These are phyloP conservation scores for Penstemon newberryi DNA, from an alignment of 257 asterid species.

Conservation along the genomic window DNA sequence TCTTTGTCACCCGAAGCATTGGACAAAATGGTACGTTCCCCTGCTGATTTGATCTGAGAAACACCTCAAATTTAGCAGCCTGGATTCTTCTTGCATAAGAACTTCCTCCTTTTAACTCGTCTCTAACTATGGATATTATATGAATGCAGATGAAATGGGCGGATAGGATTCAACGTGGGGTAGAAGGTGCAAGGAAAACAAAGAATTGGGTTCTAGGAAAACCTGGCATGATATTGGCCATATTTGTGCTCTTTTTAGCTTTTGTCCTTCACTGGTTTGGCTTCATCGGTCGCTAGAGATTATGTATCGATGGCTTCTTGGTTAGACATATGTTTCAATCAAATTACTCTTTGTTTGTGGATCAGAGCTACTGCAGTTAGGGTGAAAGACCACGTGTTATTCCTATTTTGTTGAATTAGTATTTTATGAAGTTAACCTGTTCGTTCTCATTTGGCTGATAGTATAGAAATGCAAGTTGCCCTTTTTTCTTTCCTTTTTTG, in stretches of 20 bases:
- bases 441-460: background rate
- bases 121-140: conserved; percentile 7
- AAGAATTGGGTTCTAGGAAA: conserved; percentile 85
- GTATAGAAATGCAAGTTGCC: background rate
- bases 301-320: background rate
- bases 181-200: conserved; percentile 79
- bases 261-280: conserved; percentile 79
- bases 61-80: background rate
- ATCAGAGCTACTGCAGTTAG: background rate
- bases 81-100: background rate
- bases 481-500: background rate
- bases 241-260: conserved; percentile 75
- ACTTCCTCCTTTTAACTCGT: background rate
- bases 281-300: conserved; percentile 55
- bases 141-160: conserved; percentile 87
- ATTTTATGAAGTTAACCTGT: background rate
- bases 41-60: background rate
- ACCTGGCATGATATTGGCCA: conserved; percentile 82
- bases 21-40: conserved; percentile 71
- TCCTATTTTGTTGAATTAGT: background rate
- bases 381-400: background rate
- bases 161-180: conserved; percentile 75
- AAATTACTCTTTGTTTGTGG: background rate
- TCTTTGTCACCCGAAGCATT: conserved; percentile 86
- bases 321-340: background rate